Conservation (phyloP, 192 early-diverging fungal genomes). For the Dissophora ornata region DNA sequence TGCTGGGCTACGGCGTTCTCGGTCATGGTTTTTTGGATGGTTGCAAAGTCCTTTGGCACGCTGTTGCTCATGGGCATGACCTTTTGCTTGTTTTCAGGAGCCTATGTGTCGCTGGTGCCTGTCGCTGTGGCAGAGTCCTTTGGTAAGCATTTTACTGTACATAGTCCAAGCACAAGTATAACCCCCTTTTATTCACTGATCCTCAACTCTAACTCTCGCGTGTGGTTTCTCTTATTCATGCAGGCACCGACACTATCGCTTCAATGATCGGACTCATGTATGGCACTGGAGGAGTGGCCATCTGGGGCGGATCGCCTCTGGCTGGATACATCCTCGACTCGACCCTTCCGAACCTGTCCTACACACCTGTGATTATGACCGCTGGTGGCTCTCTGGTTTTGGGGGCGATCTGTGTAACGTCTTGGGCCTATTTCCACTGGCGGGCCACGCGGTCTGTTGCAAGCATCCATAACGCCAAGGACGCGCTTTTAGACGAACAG, state of each 20-base stretch:
- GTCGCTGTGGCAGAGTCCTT: conserved; percentile 50
- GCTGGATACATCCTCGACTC: conserved; percentile 47
- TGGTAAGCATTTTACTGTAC: too few relatives aligned
- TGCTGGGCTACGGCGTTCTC: conserved; percentile 34
- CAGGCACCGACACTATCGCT: conserved; percentile 54
- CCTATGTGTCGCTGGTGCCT: conserved; percentile 54
- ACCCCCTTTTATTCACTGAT: too few relatives aligned
- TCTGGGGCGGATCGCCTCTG: conserved; percentile 55
- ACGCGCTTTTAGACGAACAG: too few relatives aligned
- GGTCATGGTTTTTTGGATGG: conserved; percentile 35
- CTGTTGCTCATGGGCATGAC: conserved; percentile 46
- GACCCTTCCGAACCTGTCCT: conserved; percentile 34
- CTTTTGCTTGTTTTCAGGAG: conserved; percentile 63
- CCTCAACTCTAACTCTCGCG: too few relatives aligned
- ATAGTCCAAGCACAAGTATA: too few relatives aligned
- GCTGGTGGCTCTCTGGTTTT: conserved; percentile 19
- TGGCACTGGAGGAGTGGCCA: conserved; percentile 52
- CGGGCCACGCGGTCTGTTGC: too few relatives aligned
- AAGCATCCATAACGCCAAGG: too few relatives aligned
- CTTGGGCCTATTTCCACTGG: conserved; percentile 27
- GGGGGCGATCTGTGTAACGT: conserved; percentile 23
- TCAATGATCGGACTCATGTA: conserved; percentile 57
- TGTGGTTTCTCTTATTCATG: too few relatives aligned
- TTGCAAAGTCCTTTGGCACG: conserved; percentile 22
- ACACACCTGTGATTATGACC: conserved; percentile 34